These are phyloP conservation scores for Achlya hypogyna DNA, from an alignment of 352 stramenopile species.

Conservation along the genomic window DNA sequence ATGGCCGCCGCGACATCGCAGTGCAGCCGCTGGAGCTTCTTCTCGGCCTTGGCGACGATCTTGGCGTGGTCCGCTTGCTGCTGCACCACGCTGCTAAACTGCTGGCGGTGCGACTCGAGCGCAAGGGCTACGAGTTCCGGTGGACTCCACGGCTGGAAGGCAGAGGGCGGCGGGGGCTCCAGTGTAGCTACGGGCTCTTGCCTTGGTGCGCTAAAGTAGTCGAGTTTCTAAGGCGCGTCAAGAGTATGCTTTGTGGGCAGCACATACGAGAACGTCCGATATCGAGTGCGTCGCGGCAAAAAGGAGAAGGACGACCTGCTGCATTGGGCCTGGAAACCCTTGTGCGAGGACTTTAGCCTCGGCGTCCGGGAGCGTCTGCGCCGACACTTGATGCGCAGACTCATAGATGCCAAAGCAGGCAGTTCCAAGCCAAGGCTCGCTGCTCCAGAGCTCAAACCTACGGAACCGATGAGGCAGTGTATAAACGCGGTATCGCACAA, in stretches of 20 bases:
- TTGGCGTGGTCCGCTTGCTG: neutral
- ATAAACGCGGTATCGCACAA: neutral
- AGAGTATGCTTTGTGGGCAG: too few relatives aligned
- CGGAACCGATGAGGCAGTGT: neutral
- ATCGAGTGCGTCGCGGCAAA: neutral
- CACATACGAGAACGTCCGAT: neutral
- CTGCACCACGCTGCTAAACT: neutral
- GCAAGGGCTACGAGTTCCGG: conserved; percentile 6
- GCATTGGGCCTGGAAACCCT: neutral
- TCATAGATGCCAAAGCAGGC: neutral
- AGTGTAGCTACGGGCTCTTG: neutral
- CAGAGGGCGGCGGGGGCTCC: neutral
- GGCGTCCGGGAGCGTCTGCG: neutral
- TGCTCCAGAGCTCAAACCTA: conserved; percentile 1
- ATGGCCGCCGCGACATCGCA: neutral
- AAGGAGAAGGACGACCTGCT: neutral
- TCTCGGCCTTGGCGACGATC: neutral
- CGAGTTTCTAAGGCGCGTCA: too few relatives aligned
- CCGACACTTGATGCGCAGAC: neutral
- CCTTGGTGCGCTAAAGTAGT: neutral
- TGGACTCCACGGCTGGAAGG: neutral
- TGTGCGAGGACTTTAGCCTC: neutral
- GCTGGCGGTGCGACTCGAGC: neutral
- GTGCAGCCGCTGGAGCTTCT: neutral
- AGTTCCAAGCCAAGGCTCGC: neutral